These are phyloP conservation scores for Phellopilus nigrolimitatus DNA, from an alignment of 1,284 basidiomycete genomes.

Conservation along the genomic window DNA sequence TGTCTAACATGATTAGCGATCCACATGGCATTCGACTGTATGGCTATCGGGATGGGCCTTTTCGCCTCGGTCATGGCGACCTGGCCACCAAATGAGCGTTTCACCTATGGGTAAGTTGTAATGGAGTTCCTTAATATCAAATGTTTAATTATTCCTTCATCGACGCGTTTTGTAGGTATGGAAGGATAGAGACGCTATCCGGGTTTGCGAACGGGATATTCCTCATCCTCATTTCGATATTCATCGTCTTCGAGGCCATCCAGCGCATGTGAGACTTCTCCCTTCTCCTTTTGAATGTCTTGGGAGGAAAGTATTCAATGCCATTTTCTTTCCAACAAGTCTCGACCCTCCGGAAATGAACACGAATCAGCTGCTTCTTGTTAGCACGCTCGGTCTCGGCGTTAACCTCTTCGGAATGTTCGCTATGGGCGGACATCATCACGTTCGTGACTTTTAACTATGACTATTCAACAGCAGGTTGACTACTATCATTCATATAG, in stretches of 20 bases:
- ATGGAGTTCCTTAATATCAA: too few relatives aligned
- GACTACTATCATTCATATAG: constrained; percentile 30
- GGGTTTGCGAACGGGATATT: constrained; percentile 99
- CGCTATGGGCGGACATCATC: constrained; percentile 95
- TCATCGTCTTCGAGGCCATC: constrained; percentile 97
- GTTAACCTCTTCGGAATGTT: constrained; percentile 99
- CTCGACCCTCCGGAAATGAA: constrained; percentile 98
- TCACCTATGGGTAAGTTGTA: constrained; percentile 83
- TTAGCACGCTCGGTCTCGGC: constrained; percentile 83
- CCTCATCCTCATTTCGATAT: constrained; percentile 92
- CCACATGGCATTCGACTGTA: constrained; percentile 99
- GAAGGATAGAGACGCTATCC: constrained; percentile 97
- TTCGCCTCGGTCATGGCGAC: constrained; percentile 97
- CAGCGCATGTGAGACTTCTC: constrained; percentile 77
- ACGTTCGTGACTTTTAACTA: constrained; percentile 58
- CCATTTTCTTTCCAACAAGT: constrained; percentile 35
- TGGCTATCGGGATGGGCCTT: constrained; percentile 94
- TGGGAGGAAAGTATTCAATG: background rate
- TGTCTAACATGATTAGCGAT: constrained; percentile 59
- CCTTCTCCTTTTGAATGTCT: background rate
- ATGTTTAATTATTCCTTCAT: constrained; percentile 9
- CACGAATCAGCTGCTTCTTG: constrained; percentile 86
- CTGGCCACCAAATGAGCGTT: constrained; percentile 91
- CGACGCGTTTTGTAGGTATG: constrained; percentile 74
- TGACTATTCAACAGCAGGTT: background rate